phyloP scores from a whole-genome alignment of 805 yeast genomes.

The Dipodascopsis uninucleata region DNA sequence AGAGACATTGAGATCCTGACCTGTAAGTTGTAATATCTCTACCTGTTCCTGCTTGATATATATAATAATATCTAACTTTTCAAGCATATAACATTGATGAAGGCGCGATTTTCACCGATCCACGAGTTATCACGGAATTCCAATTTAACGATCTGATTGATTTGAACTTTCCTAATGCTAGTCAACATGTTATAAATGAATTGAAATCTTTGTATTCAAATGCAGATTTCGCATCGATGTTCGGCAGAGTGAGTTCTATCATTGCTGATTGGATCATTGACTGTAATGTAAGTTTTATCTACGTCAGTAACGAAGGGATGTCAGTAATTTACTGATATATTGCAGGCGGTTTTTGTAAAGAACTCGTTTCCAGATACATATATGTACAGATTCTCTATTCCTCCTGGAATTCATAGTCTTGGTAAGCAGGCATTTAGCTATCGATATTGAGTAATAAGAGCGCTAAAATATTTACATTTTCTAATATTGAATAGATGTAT shows the following conservation, averaged over 20 bases:
- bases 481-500: constrained; percentile 13
- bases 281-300: constrained; percentile 11
- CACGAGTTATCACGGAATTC: constrained; percentile 5
- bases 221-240: constrained; percentile 2
- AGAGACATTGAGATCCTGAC: constrained; percentile 13
- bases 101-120: constrained; percentile 25
- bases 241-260: constrained; percentile 10
- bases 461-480: constrained; percentile 2
- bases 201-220: constrained; percentile 14
- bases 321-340: no score
- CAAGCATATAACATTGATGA: constrained; percentile 18
- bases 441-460: constrained; percentile 3
- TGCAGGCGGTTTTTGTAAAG: constrained; percentile 8
- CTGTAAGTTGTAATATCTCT: not conserved
- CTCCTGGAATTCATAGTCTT: constrained; percentile 19
- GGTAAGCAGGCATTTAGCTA: no score
- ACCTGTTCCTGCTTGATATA: no score
- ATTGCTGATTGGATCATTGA: constrained; percentile 24
- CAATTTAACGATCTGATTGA: constrained; percentile 11
- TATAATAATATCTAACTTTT: not conserved
- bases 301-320: no score
- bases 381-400: constrained; percentile 18
- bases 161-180: constrained; percentile 20
- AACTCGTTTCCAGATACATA: constrained; percentile 9
- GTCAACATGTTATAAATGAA: constrained; percentile 7